Evolutionary conservation across 768 basidiomycete species (phyloP).

Genomic region (Termitomyces sp.): DNA sequence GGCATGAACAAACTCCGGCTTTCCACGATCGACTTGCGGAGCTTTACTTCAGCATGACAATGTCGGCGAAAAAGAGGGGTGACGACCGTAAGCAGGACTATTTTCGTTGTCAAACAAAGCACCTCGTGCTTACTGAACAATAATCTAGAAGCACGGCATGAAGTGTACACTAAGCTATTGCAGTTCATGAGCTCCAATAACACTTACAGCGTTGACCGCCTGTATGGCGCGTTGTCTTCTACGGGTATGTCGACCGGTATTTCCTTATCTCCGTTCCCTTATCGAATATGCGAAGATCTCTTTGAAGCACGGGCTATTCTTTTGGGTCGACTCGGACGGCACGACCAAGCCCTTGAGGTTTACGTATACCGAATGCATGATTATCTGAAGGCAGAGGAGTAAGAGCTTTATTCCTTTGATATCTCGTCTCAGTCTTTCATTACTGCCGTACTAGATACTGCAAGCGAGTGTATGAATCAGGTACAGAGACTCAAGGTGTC

Average conservation of each 20-base stretch:
- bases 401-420: conserved; percentile 21
- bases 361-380: conserved; percentile 89
- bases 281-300: conserved; percentile 51
- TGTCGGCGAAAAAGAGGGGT: conserved; percentile 53
- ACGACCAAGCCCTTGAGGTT: conserved; percentile 92
- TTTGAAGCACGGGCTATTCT: conserved; percentile 92
- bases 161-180: conserved; percentile 69
- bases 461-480: conserved; percentile 70
- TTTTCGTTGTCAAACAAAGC: not conserved
- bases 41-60: conserved; percentile 74
- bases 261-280: not conserved
- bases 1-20: conserved; percentile 59
- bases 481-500: conserved; percentile 54
- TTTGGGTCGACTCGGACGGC: conserved; percentile 84
- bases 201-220: conserved; percentile 71
- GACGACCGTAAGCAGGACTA: conserved; percentile 49
- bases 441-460: conserved; percentile 66
- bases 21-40: conserved; percentile 92
- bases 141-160: conserved; percentile 42
- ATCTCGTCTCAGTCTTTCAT: not conserved
- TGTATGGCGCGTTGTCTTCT: conserved; percentile 78
- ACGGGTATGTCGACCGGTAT: conserved; percentile 54
- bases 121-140: conserved; percentile 3
- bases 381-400: conserved; percentile 89
- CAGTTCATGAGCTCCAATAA: conserved; percentile 71